Evolutionary conservation across 1,284 basidiomycete species (phyloP), one percentile per base, ranked within the genome.

Genomic region (Exobasidium cylindrosporum): DNA sequence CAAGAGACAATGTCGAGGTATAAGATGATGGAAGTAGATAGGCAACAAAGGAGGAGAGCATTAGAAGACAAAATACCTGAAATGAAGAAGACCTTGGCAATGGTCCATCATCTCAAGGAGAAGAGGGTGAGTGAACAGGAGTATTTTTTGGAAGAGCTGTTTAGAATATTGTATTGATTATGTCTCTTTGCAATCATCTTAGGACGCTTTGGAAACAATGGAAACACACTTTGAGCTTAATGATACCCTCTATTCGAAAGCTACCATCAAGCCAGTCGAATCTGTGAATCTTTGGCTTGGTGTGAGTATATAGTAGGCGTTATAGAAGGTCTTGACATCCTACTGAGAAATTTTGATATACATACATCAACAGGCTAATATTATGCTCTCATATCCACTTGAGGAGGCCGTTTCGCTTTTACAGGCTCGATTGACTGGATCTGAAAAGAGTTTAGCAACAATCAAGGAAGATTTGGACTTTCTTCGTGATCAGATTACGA

Each of bases 1-100:
- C 91, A 97, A 78, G 92, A 95, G 82, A 92, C 92, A 32, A 86
- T 95, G 79, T 90, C 92, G 66, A 97, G 98, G 84, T 98, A 98
- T 84, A 89, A 91, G 63, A 96, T 95, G 82, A 97, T 98, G 95
- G 95, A 97, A 75, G 83, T 87, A 35, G 94, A 88, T 77, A 84
- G 95, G 53, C 84, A 88, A 13, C 89, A 92, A 78, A 85, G 93
- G 52, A 85, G 89, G 57, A 84, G 85, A 61, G 88, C 88, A 1
- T 84, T 97, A 4, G 89, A 92, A 71, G 90, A 91, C 66, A 97
- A 98, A 84, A 94, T 97, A 53, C 95, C 95, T 0, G 96, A 98
- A 81, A 94, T 98, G 74, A 86, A 87, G 74, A 93, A 95, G 82
- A 97, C 94, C 1, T 82, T 98, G 52, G 84, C 85, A 61, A 96